Base-by-base conservation (phyloP, 148 eudicot species). In the Dysphania ambrosioides region DNA sequence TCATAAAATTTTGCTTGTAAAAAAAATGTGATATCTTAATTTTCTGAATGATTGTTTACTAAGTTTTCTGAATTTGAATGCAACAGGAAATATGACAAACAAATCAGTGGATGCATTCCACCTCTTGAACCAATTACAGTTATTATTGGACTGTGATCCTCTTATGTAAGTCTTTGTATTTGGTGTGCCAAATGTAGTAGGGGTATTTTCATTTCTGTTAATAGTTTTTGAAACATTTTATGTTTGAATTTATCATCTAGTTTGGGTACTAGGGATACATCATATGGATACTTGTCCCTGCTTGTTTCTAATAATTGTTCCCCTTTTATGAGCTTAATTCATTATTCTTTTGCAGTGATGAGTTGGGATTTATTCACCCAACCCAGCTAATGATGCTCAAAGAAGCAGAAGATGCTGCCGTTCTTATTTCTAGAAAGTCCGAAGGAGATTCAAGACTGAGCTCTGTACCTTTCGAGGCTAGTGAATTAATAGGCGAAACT, bases 361-460 rank as follows among this genome's bases (percentile, higher is more conserved):
- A 91, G 85, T 83, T 93, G 78, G 98, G 95, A 63, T 91, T 86
- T 47, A 81, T 91, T 76, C 97, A 93, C 66, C 95, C 95, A n/a
- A 80, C 93, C 60, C 97, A 88, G 82, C 81, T 93, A 71, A 76
- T 75, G 79, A 57, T 74, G 31, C 87, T 93, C 34, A 81, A 74
- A 71, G 82, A 82, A 84, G 92, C 80, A 32, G 82, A 73, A 49
- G 80, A 66, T 44, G 56, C 65, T 53, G 36, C 60, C 40, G 19
- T 68, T 47, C 36, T 16, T 65, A 73, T 79, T 35, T 78, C 82
- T 63, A 72, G 59, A 4, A 66, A 55, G 62, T 71, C 70, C 71
- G 57, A 82, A 63, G 62, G n/a, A 66, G 78, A 84, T 77, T 80
- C 36, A 40, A 31, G 18, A 36, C 58, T 12, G 15, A 55, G 32